Conservation (phyloP, 495 filamentous ascomycete genomes). For the Stereocaulon alpinum region DNA sequence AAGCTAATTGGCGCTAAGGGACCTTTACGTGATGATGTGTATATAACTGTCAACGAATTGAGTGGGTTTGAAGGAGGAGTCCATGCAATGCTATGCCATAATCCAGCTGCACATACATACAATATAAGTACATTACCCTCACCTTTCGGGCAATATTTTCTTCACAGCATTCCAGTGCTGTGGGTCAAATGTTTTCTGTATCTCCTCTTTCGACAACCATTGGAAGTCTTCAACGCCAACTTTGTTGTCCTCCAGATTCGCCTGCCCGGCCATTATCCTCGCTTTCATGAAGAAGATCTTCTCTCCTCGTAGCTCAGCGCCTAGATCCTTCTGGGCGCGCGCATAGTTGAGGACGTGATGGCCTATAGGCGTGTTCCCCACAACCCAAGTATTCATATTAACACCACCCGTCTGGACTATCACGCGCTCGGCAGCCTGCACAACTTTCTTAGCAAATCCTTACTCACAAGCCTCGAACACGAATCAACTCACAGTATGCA, state of each 20-base stretch:
- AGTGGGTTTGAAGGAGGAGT: background rate
- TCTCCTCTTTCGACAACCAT: conserved; percentile 87
- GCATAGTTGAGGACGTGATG: conserved; percentile 50
- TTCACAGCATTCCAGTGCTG: conserved; percentile 64
- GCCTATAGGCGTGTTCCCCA: conserved; percentile 81
- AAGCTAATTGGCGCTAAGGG: background rate
- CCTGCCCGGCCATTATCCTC: conserved; percentile 94
- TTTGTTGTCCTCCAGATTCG: conserved; percentile 60
- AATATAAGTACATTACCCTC: conserved; percentile 13
- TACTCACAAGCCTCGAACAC: background rate
- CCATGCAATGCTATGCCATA: conserved; percentile 4
- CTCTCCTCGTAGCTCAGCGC: conserved; percentile 43
- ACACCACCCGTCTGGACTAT: conserved; percentile 66
- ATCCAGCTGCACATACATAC: background rate
- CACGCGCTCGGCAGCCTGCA: conserved; percentile 69
- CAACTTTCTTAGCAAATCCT: background rate
- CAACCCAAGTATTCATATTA: conserved; percentile 99
- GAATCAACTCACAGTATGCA: conserved; percentile 59
- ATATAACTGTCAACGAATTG: background rate
- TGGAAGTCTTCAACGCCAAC: conserved; percentile 71
- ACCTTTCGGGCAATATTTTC: conserved; percentile 72
- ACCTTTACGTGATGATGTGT: background rate
- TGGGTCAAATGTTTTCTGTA: conserved; percentile 47
- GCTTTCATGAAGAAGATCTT: conserved; percentile 95
- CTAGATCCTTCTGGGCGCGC: conserved; percentile 25